Evolutionary conservation across 2,329 filamentous ascomycete species (phyloP), one percentile per base, ranked within the genome.

Genomic region (Colletotrichum incanum): DNA sequence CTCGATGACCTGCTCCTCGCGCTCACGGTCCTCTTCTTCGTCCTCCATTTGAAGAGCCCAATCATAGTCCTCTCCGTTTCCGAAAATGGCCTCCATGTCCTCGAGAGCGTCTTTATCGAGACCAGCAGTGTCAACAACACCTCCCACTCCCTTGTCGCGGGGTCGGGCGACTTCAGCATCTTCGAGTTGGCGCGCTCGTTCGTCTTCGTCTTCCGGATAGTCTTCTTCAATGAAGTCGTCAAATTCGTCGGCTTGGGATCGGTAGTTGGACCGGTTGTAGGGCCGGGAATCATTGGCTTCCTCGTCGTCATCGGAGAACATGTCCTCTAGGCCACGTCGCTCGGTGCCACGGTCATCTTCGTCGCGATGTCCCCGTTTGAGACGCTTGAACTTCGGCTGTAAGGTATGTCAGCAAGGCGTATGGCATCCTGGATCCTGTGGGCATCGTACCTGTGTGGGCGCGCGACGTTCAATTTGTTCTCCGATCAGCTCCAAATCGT

Each of bases 171-270:
- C 94, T 80, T 98, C 95, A 76, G 93, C 88, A 79, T 98, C 95
- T 80, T 98, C 95, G 74, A 92, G 90, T 76, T 94, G 90, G 71
- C 90, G 91, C 67, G 93, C 90, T 23, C 90, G 87, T 77, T 94
- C 93, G 73, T 93, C 92, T 74, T 97, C 94, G 75, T 97, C 94
- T 61, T 94, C 94, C 61, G 95, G 94, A 73, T 94, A 95, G 77
- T 98, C 96, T 77, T 98, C 95, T 80, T 98, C 96, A 79, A 99
- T 99, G 82, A 99, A 99, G 80, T 96, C 95, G 73, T 94, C 94
- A 81, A 97, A 94, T 78, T 97, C 94, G 81, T 97, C 93, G 58
- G 90, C 89, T 73, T 89, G 86, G 45, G 87, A 86, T 71, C 93
- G 88, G 73, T 90, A 89, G 74, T 81, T 85, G 6, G 86, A 82